Conservation (phyloP, 345 rosid species). For the Zanthoxylum bungeanum region DNA sequence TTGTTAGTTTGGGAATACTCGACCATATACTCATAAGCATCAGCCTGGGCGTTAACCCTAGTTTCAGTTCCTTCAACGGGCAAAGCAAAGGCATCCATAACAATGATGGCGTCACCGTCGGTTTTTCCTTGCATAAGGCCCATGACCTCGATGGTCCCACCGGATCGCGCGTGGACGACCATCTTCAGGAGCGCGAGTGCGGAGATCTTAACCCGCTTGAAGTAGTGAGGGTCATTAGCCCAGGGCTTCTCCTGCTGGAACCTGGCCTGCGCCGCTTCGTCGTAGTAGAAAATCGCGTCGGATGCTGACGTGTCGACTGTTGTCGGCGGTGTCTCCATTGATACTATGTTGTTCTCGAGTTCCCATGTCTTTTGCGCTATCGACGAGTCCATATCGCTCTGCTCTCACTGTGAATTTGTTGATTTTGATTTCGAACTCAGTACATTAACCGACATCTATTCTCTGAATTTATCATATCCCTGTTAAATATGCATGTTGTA, state of each 20-base stretch:
- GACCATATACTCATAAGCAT: conserved; percentile 99
- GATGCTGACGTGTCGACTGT: conserved; percentile 37
- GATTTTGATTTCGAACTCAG: too few species aligned
- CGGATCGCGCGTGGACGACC: conserved; percentile 99
- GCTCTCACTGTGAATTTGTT: too few species aligned
- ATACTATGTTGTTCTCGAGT: conserved; percentile 80
- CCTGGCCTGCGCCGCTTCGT: conserved; percentile 57
- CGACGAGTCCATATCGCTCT: conserved; percentile 35
- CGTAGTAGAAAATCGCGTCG: conserved; percentile 83
- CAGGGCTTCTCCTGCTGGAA: conserved; percentile 95
- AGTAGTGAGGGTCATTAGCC: conserved; percentile 90
- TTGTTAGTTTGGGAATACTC: conserved; percentile 96
- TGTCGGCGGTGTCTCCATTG: conserved; percentile 43
- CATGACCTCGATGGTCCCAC: conserved; percentile 99
- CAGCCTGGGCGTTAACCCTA: conserved; percentile 99
- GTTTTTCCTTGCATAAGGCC: conserved; percentile 99
- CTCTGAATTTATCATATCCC: too few species aligned
- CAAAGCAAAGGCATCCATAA: conserved; percentile 98
- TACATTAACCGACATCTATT: too few species aligned
- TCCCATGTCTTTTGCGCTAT: conserved; percentile 99
- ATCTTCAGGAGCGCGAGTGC: conserved; percentile 98
- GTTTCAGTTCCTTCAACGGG: conserved; percentile 98
- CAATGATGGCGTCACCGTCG: conserved; percentile 92
- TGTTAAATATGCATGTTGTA: too few species aligned
- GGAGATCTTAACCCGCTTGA: conserved; percentile 94